Evolutionary conservation across 352 stramenopile species (phyloP), one percentile per base, ranked within the genome.

Genomic region (Phytophthora tentaculata): DNA sequence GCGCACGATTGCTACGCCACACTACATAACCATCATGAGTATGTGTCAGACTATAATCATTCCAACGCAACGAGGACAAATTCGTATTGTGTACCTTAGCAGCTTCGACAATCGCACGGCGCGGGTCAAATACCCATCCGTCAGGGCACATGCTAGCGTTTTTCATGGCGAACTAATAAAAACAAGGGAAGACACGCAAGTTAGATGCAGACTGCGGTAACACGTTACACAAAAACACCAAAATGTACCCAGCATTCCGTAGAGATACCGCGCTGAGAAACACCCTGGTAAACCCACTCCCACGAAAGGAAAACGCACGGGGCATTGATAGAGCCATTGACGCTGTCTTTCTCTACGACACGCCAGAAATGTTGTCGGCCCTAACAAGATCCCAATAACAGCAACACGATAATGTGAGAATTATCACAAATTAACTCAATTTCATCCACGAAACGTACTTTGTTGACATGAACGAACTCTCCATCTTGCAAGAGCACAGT

Each of bases 381-480:
- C 83, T 88, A 41, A 39, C 61, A 2, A 16, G 9, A 66, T 61
- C 24, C 19, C 52, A 51, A 64, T 35, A 60, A 41, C 2, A 67
- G 16, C 28, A 61, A 63, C 14, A 49, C 20, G 17, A 37, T 22
- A 6, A 54, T 35, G 26, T 16, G 48, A 58, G 16, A 9, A 48
- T 29, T n/a, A 41, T 23, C 9, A n/a, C n/a, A n/a, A n/a, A n/a
- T n/a, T n/a, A n/a, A n/a, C n/a, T n/a, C n/a, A n/a, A n/a, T n/a
- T n/a, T n/a, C n/a, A n/a, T n/a, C n/a, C n/a, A n/a, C n/a, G n/a
- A n/a, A 50, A 47, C 56, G 43, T 44, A 88, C 79, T 74, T 93
- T 93, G 73, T 95, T 94, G 41, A 95, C 84, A 68, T 95, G 86
- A 19, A 94, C 80, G 64, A 92, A 94, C 49, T 95, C 88, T 55